Evolutionary conservation across 108 stramenopile species (phyloP), one percentile per base, ranked within the genome.

Genomic region (Pseudonitzschia delicatissima): DNA sequence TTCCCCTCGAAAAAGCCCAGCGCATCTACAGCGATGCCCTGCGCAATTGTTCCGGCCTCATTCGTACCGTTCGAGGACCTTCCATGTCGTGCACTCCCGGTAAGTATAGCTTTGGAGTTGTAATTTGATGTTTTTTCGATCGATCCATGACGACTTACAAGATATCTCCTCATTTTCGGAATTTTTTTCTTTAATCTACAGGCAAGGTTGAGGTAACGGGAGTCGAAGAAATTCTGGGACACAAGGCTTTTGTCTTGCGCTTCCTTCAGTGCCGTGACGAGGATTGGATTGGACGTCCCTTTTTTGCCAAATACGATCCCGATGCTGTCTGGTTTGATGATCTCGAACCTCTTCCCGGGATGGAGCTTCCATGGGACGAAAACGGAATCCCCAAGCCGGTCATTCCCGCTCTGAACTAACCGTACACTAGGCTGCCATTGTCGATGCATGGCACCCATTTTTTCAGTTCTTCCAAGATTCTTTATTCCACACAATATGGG

Each of bases 221-320:
- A 51, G 73, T 81, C 21, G 74, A 76, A 40, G 78, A 73, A 58
- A 73, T 85, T 42, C 31, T 72, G 64, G 78, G 81, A 33, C 76
- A 79, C 57, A 80, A 82, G 61, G 81, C 66, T 15, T 81, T 82
- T 44, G 69, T 85, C 23, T 66, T 85, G 33, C 69, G 77, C 7
- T 85, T 85, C 76, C 69, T 85, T 21, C 84, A 85, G 58, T 77
- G 76, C 59, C 78, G 84, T 58, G 77, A 85, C 67, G 78, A 79
- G 28, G 69, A 40, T 18, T 85, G 84, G 84, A 71, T 71, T 52
- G 78, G 77, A 13, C 71, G 77, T 42, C 64, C 71, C 25, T 85
- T 85, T 69, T 85, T 85, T 67, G 84, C 84, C 27, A 77, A 77
- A 60, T 82, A 74, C 52, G 78, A 83, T 59, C 64, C 66, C 39